Evolutionary conservation across 2,329 filamentous ascomycete genomes (phyloP).

Genomic region (Cladorrhinum sp.): DNA sequence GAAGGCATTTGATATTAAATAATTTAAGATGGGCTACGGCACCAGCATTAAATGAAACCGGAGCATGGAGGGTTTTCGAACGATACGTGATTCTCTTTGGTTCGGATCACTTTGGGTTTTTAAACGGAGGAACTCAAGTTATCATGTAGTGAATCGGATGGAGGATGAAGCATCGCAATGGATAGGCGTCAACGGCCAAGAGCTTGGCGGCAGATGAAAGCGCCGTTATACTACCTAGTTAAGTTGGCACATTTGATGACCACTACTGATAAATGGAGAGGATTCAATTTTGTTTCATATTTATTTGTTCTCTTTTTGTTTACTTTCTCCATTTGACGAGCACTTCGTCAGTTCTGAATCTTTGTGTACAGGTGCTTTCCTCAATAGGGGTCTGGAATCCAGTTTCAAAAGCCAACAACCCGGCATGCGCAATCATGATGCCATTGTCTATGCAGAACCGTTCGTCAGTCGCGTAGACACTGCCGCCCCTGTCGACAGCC

Average conservation of each 20-base stretch:
- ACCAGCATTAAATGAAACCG: not conserved
- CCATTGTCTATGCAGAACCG: slow-evolving; percentile 98
- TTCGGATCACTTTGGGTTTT: not conserved
- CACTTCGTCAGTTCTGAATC: slow-evolving; percentile 80
- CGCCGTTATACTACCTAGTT: not conserved
- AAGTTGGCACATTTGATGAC: too few relatives aligned
- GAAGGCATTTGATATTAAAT: slow-evolving; percentile 41
- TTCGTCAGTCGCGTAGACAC: slow-evolving; percentile 92
- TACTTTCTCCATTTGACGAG: slow-evolving; percentile 73
- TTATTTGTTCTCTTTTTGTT: not conserved
- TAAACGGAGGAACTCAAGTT: not conserved
- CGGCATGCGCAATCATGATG: slow-evolving; percentile 99
- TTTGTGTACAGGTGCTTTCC: slow-evolving; percentile 81
- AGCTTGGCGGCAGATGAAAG: not conserved
- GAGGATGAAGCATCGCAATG: not conserved
- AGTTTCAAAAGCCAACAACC: slow-evolving; percentile 77
- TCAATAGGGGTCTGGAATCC: slow-evolving; percentile 74
- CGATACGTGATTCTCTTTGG: not conserved
- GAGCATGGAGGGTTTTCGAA: not conserved
- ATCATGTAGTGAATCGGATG: not conserved
- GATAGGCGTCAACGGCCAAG: not conserved
- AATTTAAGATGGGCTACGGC: not conserved
- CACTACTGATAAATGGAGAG: not conserved
- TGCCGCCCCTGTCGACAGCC: slow-evolving; percentile 83
- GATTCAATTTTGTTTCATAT: not conserved